Evolutionary conservation across 177 flowering plant species (phyloP), one percentile per base, ranked within the genome.

Genomic region (Vitis hybrid): DNA sequence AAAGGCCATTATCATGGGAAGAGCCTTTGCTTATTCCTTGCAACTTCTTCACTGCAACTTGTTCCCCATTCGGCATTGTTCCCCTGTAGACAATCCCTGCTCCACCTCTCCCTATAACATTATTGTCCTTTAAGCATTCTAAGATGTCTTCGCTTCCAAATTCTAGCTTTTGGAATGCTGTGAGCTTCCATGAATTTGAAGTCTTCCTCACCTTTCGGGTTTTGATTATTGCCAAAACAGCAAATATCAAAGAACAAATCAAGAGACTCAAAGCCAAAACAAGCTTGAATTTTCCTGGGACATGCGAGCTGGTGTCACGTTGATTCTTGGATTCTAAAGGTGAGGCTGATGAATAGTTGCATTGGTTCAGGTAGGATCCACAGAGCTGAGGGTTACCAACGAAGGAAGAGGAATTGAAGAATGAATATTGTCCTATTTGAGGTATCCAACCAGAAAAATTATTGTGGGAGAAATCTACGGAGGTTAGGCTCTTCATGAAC

Each of bases 381-480:
- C 90, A 88, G 29, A 90, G 92, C 13, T 54, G 65, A 62, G 91
- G 91, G 60, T 90, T 90, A 1, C 91, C 91, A 1, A 77, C 50
- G 62, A 88, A 88, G 20, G 95, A 87, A 56, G 88, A 78, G 65
- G 81, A 69, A 64, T 88, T 90, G 68, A 90, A 85, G 80, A 73
- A 80, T 3, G 68, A 73, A 66, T 71, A 90, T 49, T 90, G 94
- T 5, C 92, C 90, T 5, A 68, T 76, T 69, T 79, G 79, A 11
- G 92, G 92, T 34, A 88, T 76, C 18, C 59, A 65, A 18, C 92
- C 92, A 5, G 88, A 80, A 74, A 90, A 82, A 64, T 88, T 79
- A 59, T 90, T 90, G 73, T 84, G 79, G 14, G 92, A 90, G 68
- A 90, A 90, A 80, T 90, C 95, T n/a, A 86, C 92, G 3, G 86